Base-by-base conservation (phyloP, 768 basidiomycete species). In the Auricularia sp. region DNA sequence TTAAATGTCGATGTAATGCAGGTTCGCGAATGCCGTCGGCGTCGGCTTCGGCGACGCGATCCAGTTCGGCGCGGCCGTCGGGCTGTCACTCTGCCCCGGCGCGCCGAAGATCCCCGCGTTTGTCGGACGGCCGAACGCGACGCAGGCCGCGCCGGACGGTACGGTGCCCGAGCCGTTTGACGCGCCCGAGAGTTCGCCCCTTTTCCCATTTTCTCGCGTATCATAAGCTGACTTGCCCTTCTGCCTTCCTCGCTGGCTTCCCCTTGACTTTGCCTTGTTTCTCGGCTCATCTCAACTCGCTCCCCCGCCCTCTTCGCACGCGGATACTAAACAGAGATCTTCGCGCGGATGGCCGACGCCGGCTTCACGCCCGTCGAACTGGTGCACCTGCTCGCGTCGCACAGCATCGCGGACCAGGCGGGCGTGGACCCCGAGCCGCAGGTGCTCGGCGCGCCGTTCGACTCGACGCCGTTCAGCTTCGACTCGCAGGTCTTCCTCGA, bases 11-110 rank as follows among this genome's bases (percentile, higher is more conserved):
- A 29, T 29, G 29, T 29, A 29, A 29, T 42, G 39, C 7, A 42
- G 39, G 39, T 42, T 42, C 2, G 39, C 39, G 39, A 42, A 42
- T 42, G 39, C 39, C 39, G 39, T 42, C 39, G 39, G 39, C 12
- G 39, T 14, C 39, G 39, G 39, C 39, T 42, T 42, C 39, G 39
- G 39, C 14, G 65, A 74, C 67, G 71, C 64, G 69, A 78, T 83
- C 61, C 77, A 80, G 65, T 78, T 81, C 65, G 81, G 81, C 21
- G 79, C 67, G 11, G 79, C 80, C 2, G 76, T 79, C 42, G 77
- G 76, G 61, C 70, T 77, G 16, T 69, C 70, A 43, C 79, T 61
- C 76, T 43, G 39, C 39, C 39, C 39, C 39, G 39, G 39, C 39
- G 39, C 39, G 0, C 39, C 39, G 39, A 7, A 14, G 8, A 42